Conservation (phyloP, 2,329 filamentous ascomycete genomes). For the Metarhizium anisopliae region DNA sequence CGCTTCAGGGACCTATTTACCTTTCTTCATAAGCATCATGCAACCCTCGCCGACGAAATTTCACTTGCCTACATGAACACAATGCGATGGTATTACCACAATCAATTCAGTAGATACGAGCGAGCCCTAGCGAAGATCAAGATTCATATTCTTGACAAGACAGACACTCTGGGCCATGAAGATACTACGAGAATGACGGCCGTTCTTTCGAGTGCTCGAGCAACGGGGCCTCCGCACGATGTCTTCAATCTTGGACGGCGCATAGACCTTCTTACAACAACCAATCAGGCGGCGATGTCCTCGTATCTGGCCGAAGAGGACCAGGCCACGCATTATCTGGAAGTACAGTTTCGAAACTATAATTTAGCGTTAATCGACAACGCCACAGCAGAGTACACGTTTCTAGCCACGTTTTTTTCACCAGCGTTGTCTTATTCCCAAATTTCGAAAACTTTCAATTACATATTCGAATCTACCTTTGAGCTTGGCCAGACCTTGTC, state of each 20-base stretch:
- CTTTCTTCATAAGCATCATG: constrained; percentile 76
- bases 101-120: constrained; percentile 83
- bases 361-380: constrained; percentile 93
- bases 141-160: constrained; percentile 72
- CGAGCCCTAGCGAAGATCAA: constrained; percentile 77
- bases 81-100: constrained; percentile 96
- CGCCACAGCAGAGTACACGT: constrained; percentile 87
- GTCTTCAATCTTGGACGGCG: constrained; percentile 83
- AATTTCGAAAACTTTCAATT: constrained; percentile 74
- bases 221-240: constrained; percentile 60
- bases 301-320: constrained; percentile 91
- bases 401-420: constrained; percentile 83
- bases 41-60: constrained; percentile 80
- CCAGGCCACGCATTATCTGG: constrained; percentile 74
- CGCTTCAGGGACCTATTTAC: constrained; percentile 80
- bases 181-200: constrained; percentile 57
- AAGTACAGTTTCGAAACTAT: constrained; percentile 87
- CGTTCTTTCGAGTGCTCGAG: constrained; percentile 38
- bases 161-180: constrained; percentile 75
- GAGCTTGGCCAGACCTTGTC: constrained; percentile 71
- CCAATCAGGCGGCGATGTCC: constrained; percentile 66
- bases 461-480: constrained; percentile 86
- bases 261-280: constrained; percentile 69
- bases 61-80: constrained; percentile 92
- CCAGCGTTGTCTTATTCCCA: constrained; percentile 65